Evolutionary conservation across 371 early-diverging fungal genomes (phyloP), one percentile per base, ranked within the genome.

Genomic region (Mortierella sp.): DNA sequence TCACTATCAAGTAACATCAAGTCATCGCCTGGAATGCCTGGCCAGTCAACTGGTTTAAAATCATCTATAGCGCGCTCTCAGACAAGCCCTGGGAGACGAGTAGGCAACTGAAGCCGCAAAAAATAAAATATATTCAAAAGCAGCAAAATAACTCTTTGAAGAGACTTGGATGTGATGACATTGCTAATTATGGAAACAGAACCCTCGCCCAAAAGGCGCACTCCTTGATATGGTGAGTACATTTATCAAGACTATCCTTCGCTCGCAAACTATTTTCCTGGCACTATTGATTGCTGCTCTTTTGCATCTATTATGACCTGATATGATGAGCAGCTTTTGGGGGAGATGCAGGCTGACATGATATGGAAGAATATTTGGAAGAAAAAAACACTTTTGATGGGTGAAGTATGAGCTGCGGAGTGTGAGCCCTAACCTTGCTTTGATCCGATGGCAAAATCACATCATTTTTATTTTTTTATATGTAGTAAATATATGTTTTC

Each of bases 1-100:
- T 66, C 62, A 12, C 31, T 55, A 1, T 32, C 56, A n/a, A 55
- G 47, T 42, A 55, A 37, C 51, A 34, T 61, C 29, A 67, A 62
- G 40, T 54, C 62, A 17, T 53, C 51, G n/a, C 49, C 72, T 26
- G 35, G 60, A 8, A 34, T 65, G n/a, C 56, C 63, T 9, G 49
- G 19, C 1, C 32, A 26, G 23, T 19, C 28, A 8, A 31, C 34
- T 10, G 40, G 58, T 26, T 28, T 43, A 17, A 49, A 55, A n/a
- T 3, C 51, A 9, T 37, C 63, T 15, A 22, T 22, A 29, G 12
- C 49, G 51, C 70, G 64, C 47, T 55, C 58, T 8, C 64, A 43
- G 23, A 19, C 29, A 37, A 32, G 42, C 32, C 23, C 61, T 8
- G 55, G 10, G 7, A 49, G 43, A 42, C 68, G 61, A 23, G 54